phyloP scores from a whole-genome alignment of 164 flowering plant species.

The Cinnamomum chago region DNA sequence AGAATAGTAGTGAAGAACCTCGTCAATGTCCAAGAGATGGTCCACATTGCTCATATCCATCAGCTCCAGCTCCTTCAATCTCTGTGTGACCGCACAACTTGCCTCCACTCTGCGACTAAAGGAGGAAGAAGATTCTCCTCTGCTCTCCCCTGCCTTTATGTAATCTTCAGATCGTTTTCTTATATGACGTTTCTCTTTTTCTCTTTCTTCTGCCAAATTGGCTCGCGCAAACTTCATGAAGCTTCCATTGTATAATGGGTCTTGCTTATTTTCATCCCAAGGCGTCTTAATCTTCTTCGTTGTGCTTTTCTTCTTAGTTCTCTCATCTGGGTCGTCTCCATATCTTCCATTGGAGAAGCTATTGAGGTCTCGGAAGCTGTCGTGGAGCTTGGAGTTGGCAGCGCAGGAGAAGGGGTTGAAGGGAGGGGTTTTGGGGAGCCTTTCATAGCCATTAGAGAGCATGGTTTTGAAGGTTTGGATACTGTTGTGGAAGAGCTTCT shows the following conservation, averaged over 20 bases:
- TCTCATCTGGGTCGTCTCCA: conserved; percentile 10
- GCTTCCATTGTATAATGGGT: conserved; percentile 14
- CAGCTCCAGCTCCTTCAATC: conserved; percentile 64
- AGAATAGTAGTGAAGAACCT: conserved; percentile 72
- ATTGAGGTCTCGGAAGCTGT: conserved; percentile 28
- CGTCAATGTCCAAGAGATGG: conserved; percentile 64
- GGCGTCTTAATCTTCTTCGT: conserved; percentile 2
- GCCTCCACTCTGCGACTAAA: conserved; percentile 13
- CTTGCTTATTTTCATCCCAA: conserved; percentile 12
- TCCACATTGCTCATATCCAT: conserved; percentile 52
- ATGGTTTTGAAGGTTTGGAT: conserved; percentile 41
- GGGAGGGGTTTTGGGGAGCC: conserved; percentile 42
- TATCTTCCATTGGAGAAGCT: conserved; percentile 21
- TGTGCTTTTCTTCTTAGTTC: not conserved
- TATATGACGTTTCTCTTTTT: not conserved
- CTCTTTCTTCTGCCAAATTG: not conserved
- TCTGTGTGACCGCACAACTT: conserved; percentile 30
- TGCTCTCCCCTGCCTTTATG: not conserved
- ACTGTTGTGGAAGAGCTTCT: conserved; percentile 46
- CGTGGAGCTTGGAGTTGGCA: conserved; percentile 11
- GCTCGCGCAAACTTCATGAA: conserved; percentile 15
- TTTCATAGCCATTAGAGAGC: conserved; percentile 40
- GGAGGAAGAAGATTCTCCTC: conserved; percentile 13
- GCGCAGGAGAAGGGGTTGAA: conserved; percentile 36
- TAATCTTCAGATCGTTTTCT: not conserved